Evolutionary conservation across 768 basidiomycete species (phyloP).

Genomic region (Hydnomerulius pinastri): DNA sequence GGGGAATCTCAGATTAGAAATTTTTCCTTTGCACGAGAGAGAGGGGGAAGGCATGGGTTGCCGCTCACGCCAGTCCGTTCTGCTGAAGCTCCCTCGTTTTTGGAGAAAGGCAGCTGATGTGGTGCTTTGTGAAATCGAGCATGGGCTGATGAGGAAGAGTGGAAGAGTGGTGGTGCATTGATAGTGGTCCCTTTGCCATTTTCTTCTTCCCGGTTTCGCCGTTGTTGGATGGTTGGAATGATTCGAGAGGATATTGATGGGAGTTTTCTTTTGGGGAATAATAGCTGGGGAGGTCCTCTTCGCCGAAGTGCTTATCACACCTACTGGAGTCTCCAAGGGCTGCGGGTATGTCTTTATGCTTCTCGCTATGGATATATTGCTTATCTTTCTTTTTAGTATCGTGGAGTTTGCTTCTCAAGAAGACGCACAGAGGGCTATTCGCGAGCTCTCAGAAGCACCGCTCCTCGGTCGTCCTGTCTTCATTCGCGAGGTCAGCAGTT

Average conservation of each 20-base stretch:
- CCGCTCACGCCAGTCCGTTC: slow-evolving; percentile 35
- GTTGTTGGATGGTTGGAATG: slow-evolving; percentile 54
- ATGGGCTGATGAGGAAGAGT: slow-evolving; percentile 39
- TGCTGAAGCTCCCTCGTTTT: slow-evolving; percentile 37
- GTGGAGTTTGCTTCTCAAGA: slow-evolving; percentile 93
- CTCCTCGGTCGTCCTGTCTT: slow-evolving; percentile 95
- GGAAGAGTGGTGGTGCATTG: slow-evolving; percentile 27
- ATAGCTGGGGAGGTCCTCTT: slow-evolving; percentile 99
- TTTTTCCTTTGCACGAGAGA: slow-evolving; percentile 49
- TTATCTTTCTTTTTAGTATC: slow-evolving; percentile 59
- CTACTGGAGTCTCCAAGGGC: slow-evolving; percentile 95
- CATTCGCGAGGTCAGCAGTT: slow-evolving; percentile 79
- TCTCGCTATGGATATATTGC: background rate
- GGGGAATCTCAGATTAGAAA: slow-evolving; percentile 65
- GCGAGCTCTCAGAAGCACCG: slow-evolving; percentile 85
- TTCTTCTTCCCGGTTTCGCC: slow-evolving; percentile 42
- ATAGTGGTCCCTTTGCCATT: slow-evolving; percentile 42
- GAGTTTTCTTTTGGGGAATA: slow-evolving; percentile 86
- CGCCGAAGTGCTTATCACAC: slow-evolving; percentile 98
- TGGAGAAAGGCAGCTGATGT: slow-evolving; percentile 33
- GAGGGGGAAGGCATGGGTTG: slow-evolving; percentile 31
- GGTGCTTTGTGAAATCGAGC: slow-evolving; percentile 30
- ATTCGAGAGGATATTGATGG: slow-evolving; percentile 88
- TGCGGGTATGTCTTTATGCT: slow-evolving; percentile 78
- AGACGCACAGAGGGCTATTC: slow-evolving; percentile 86